Evolutionary conservation across 768 basidiomycete genomes (phyloP).

Genomic region (Tephrocybe sp.): DNA sequence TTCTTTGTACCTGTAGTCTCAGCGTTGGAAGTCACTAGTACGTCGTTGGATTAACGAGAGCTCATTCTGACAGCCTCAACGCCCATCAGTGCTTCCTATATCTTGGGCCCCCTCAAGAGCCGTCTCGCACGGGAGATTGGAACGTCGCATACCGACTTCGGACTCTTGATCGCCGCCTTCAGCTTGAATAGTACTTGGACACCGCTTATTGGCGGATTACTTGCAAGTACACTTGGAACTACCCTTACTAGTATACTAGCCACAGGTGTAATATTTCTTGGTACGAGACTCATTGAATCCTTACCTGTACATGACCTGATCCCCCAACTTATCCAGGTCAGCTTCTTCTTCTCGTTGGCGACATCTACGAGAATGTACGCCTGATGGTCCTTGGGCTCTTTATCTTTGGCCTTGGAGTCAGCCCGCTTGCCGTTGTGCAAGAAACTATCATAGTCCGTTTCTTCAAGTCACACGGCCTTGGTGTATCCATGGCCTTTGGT

Average conservation of each 20-base stretch:
- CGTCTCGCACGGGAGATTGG: constrained; percentile 65
- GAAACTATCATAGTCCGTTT: constrained; percentile 84
- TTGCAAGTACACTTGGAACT: constrained; percentile 70
- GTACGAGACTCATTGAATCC: constrained; percentile 25
- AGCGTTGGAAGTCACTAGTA: constrained; percentile 80
- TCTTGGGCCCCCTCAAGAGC: constrained; percentile 78
- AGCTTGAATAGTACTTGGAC: constrained; percentile 74
- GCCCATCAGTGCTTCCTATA: constrained; percentile 56
- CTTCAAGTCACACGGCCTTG: constrained; percentile 74
- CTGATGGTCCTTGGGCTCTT: constrained; percentile 76
- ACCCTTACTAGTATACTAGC: constrained; percentile 70
- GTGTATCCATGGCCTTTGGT: constrained; percentile 77
- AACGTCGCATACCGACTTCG: constrained; percentile 75
- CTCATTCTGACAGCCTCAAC: background rate
- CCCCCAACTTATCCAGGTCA: constrained; percentile 43
- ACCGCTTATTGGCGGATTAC: constrained; percentile 71
- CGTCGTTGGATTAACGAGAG: constrained; percentile 17
- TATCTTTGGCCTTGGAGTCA: constrained; percentile 75
- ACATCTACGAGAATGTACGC: constrained; percentile 55
- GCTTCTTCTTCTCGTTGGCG: constrained; percentile 62
- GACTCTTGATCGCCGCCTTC: constrained; percentile 72
- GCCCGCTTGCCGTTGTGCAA: constrained; percentile 79
- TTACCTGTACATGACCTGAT: background rate
- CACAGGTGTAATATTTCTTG: constrained; percentile 67
- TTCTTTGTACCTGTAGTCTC: constrained; percentile 69